Percentiles rank a stretch among this genome's conserved stretches.
phyloP scores from a whole-genome alignment of 1,284 basidiomycete genomes.

The Ustilago xerochloae region DNA sequence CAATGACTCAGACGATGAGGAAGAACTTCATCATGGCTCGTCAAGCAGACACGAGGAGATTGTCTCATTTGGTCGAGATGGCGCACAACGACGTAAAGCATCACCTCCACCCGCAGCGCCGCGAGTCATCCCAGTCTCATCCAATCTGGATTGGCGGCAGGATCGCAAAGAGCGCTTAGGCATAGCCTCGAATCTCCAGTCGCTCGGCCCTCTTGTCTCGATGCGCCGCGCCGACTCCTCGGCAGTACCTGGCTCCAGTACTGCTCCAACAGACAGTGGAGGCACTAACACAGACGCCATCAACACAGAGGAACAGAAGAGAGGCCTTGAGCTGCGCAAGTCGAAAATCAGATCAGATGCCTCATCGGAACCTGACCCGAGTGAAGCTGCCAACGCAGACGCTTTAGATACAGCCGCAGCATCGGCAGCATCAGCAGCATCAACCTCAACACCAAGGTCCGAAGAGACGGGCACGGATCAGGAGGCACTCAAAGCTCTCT shows the following conservation, averaged over 20 bases:
- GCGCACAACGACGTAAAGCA: slow-evolving; percentile 13
- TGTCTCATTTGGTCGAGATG: slow-evolving; percentile 26
- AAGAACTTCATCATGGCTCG: slow-evolving; percentile 1
- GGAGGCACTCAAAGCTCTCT: slow-evolving; percentile 49
- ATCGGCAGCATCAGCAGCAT: no score
- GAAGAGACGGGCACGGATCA: slow-evolving; percentile 19
- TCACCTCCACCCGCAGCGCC: slow-evolving; percentile 9
- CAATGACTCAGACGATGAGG: slow-evolving; percentile 31
- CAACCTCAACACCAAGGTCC: not conserved
- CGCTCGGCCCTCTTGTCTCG: slow-evolving; percentile 42
- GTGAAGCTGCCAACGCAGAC: not conserved
- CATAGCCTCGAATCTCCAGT: slow-evolving; percentile 29
- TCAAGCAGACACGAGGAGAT: slow-evolving; percentile 22
- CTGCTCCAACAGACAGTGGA: not conserved
- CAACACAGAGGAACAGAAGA: slow-evolving; percentile 49
- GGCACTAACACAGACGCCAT: slow-evolving; percentile 17
- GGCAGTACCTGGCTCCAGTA: slow-evolving; percentile 4
- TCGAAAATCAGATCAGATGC: not conserved
- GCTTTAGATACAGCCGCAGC: not conserved
- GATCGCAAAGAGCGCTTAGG: slow-evolving; percentile 59
- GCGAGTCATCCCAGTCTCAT: slow-evolving; percentile 47
- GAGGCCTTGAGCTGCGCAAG: slow-evolving; percentile 41
- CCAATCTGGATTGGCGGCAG: slow-evolving; percentile 58
- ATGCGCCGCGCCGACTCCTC: slow-evolving; percentile 27
- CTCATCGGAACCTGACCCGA: not conserved